A percentile compares a stretch with the other conserved stretches of the same genome.
Conservation (phyloP, 2,329 filamentous ascomycete species). For the Aspergillus sclerotialis region DNA sequence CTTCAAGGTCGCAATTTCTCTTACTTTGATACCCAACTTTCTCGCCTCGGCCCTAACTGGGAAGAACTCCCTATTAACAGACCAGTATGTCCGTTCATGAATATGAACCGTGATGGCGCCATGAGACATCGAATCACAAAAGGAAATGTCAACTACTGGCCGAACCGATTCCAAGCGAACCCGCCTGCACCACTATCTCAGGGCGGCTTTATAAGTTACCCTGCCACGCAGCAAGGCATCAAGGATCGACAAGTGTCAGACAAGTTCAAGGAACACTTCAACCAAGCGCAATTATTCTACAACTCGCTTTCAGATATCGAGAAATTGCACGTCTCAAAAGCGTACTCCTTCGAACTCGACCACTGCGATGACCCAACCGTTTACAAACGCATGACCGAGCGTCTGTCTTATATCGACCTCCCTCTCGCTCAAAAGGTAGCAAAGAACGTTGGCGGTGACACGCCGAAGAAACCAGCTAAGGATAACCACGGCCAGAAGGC, state of each 20-base stretch:
- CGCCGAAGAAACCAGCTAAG: conserved; percentile 47
- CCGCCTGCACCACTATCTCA: conserved; percentile 57
- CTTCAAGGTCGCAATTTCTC: conserved; percentile 65
- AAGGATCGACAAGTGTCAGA: conserved; percentile 51
- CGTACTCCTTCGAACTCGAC: conserved; percentile 33
- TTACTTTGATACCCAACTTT: conserved; percentile 51
- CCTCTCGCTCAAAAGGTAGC: conserved; percentile 62
- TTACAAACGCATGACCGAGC: conserved; percentile 62
- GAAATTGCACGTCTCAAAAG: conserved; percentile 29
- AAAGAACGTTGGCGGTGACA: conserved; percentile 61
- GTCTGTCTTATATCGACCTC: conserved; percentile 65
- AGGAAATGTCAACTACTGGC: conserved; percentile 72
- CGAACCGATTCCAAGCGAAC: conserved; percentile 59
- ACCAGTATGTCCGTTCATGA: conserved; percentile 67
- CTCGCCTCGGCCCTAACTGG: conserved; percentile 66
- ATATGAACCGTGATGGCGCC: conserved; percentile 68
- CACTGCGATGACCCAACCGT: conserved; percentile 70
- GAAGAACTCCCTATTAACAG: conserved; percentile 71
- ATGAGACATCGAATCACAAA: conserved; percentile 67
- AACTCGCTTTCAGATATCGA: conserved; percentile 28
- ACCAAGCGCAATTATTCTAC: conserved; percentile 33
- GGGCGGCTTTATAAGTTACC: conserved; percentile 63
- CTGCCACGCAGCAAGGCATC: conserved; percentile 59
- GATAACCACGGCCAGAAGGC: conserved; percentile 63
- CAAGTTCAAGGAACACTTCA: conserved; percentile 40